A percentile compares a stretch with the other conserved stretches of the same genome.
These are phyloP conservation scores for Perkinsela sp. DNA, from an alignment of 208 protist genomes.

Conservation along the genomic window DNA sequence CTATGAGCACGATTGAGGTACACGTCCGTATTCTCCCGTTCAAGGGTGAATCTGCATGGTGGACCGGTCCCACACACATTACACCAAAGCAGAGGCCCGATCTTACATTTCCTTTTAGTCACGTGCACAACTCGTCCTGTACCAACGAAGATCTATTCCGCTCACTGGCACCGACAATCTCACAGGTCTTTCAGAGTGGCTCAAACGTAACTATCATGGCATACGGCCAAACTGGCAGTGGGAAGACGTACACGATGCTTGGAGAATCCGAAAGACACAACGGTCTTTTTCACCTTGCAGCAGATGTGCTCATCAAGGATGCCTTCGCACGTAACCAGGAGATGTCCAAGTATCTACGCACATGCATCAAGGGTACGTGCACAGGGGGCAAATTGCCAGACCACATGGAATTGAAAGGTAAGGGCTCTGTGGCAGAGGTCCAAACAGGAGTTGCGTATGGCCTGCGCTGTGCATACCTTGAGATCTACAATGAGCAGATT, in stretches of 20 bases:
- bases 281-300: constrained; percentile 13
- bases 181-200: constrained; percentile 6
- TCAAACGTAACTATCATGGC: constrained; percentile 9
- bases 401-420: background rate
- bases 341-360: constrained; percentile 3
- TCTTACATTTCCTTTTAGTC: constrained; percentile 43
- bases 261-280: constrained; percentile 3
- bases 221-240: constrained; percentile 7
- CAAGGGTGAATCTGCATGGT: constrained; percentile 25
- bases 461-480: constrained; percentile 16
- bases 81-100: constrained; percentile 42
- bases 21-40: constrained; percentile 42
- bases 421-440: background rate
- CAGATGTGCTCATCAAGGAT: constrained; percentile 26
- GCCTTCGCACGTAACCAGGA: constrained; percentile 8
- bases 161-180: constrained; percentile 23
- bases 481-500: constrained; percentile 55
- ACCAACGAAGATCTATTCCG: constrained; percentile 41
- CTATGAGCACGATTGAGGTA: constrained; percentile 31
- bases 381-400: background rate
- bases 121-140: constrained; percentile 35
- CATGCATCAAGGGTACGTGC: background rate
- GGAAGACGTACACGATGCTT: constrained; percentile 31
- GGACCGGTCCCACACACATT: constrained; percentile 38
- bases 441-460: constrained; percentile 7